phyloP scores from a whole-genome alignment of 768 basidiomycete species.

The Hericium alpestre region DNA sequence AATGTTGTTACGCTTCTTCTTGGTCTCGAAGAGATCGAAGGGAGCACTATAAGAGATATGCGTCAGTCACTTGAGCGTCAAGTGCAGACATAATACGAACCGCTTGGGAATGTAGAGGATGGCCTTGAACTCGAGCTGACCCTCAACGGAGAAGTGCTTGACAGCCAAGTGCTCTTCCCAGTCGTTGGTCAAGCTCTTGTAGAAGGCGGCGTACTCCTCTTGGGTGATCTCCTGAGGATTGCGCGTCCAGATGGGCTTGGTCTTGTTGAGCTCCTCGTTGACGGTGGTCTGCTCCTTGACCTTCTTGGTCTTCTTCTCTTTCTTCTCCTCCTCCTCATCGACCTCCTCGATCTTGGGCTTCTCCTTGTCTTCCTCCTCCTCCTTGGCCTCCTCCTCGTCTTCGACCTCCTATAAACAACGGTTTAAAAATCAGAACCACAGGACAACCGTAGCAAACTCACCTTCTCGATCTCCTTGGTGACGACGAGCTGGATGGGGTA shows the following conservation, averaged over 20 bases:
- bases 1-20: constrained; percentile 99
- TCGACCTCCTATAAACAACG: constrained; percentile 62
- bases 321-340: constrained; percentile 62
- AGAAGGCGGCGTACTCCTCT: constrained; percentile 94
- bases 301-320: constrained; percentile 86
- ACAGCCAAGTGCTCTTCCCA: constrained; percentile 99
- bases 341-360: constrained; percentile 66
- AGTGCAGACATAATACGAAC: constrained; percentile 28
- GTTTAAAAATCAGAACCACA: constrained; percentile 2
- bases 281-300: constrained; percentile 79
- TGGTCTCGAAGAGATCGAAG: constrained; percentile 98
- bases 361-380: constrained; percentile 66
- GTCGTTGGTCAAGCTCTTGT: constrained; percentile 99
- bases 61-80: constrained; percentile 6
- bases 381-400: constrained; percentile 55
- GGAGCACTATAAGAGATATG: constrained; percentile 54
- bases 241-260: constrained; percentile 99
- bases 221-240: constrained; percentile 88
- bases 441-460: constrained; percentile 24
- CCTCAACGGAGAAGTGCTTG: constrained; percentile 99
- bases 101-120: constrained; percentile 96
- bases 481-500: constrained; percentile 98
- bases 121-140: constrained; percentile 99
- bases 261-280: constrained; percentile 99
- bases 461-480: constrained; percentile 99